These are phyloP conservation scores for Saturnispora besseyi DNA, from an alignment of 805 yeast species.

Conservation along the genomic window DNA sequence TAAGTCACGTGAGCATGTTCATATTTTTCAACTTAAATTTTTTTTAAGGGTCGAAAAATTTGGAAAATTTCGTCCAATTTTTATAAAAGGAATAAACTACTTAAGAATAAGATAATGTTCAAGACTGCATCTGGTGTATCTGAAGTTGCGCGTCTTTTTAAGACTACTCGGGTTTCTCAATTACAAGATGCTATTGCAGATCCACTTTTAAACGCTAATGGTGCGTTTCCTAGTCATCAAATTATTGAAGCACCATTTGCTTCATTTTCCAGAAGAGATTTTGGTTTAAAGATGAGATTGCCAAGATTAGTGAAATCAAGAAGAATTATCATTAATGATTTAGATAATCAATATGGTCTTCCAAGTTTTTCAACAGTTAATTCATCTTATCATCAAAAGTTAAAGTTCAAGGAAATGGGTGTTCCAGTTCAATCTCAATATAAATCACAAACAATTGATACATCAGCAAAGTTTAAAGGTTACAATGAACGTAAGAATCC, in stretches of 20 bases:
- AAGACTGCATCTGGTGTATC: slow-evolving; percentile 20
- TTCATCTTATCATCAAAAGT: slow-evolving; percentile 50
- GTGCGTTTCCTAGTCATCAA: slow-evolving; percentile 57
- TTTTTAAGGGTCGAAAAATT: neutral
- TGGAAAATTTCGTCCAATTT: neutral
- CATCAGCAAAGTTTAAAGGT: neutral
- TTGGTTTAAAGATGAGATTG: slow-evolving; percentile 64
- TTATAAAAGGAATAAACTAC: neutral
- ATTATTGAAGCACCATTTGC: slow-evolving; percentile 61
- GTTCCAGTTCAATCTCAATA: slow-evolving; percentile 32
- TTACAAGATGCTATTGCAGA: slow-evolving; percentile 25
- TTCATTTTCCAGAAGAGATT: slow-evolving; percentile 57
- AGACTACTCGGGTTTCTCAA: slow-evolving; percentile 28
- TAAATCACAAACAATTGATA: slow-evolving; percentile 5
- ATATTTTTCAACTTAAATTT: neutral
- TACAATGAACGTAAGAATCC: slow-evolving; percentile 26
- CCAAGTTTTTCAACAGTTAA: slow-evolving; percentile 62
- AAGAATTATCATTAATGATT: slow-evolving; percentile 52
- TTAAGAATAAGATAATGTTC: slow-evolving; percentile 11
- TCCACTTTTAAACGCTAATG: slow-evolving; percentile 19
- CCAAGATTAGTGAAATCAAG: slow-evolving; percentile 54
- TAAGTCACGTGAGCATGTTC: slow-evolving; percentile 1
- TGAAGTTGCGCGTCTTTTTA: slow-evolving; percentile 22
- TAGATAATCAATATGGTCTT: slow-evolving; percentile 58
- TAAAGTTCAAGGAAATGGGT: slow-evolving; percentile 62